Evolutionary conservation across 2,329 filamentous ascomycete species (phyloP).

Genomic region (Samsoniella hepiali): DNA sequence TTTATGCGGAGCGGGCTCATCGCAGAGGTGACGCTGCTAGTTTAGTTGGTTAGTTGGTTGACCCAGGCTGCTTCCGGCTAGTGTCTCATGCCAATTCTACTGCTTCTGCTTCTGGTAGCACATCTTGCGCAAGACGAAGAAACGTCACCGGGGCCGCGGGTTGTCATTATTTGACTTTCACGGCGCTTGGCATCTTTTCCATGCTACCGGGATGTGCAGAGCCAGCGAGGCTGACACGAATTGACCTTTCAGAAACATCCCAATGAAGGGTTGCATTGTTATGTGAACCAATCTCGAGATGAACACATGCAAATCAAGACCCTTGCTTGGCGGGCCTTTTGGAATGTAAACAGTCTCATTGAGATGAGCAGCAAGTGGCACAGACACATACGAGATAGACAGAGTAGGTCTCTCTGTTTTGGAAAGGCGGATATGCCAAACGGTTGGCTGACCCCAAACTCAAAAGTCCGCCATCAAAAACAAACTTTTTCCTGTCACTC

Average conservation of each 20-base stretch:
- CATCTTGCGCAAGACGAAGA: not conserved
- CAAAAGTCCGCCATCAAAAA: conserved; percentile 1
- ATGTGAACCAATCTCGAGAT: not conserved
- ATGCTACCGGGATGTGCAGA: not conserved
- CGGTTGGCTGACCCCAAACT: not conserved
- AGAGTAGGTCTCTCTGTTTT: not conserved
- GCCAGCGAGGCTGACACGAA: not conserved
- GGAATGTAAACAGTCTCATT: conserved; percentile 3
- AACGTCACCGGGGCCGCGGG: not conserved
- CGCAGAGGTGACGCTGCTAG: conserved; percentile 12
- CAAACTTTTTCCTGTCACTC: not conserved
- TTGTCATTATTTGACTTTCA: not conserved
- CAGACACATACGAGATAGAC: not conserved
- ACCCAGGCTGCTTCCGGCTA: conserved; percentile 6
- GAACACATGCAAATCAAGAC: not conserved
- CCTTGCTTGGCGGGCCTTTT: not conserved
- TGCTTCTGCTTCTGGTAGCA: not conserved
- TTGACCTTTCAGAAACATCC: not conserved
- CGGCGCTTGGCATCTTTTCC: not conserved
- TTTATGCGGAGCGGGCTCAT: not conserved
- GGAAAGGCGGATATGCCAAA: not conserved
- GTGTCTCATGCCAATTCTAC: conserved; percentile 6
- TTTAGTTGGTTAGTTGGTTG: not conserved
- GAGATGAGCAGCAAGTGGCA: not conserved
- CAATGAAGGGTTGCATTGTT: not conserved